Evolutionary conservation across 306 rosid genomes (phyloP), one percentile per base, ranked within the genome.

Genomic region (Datisca glomerata): DNA sequence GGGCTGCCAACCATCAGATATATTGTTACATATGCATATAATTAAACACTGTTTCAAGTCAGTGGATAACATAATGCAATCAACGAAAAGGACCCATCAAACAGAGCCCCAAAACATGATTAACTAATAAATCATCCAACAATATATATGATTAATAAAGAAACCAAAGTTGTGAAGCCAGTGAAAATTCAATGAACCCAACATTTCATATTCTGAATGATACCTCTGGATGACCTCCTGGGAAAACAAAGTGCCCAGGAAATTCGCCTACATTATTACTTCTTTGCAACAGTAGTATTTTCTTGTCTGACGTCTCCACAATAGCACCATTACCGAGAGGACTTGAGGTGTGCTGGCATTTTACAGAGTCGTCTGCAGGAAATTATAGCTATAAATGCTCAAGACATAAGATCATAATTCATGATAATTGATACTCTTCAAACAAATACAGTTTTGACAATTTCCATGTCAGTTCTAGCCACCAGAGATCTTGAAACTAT

Each of bases 171-270:
- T n/a, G n/a, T n/a, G n/a, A n/a, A n/a, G n/a, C n/a, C n/a, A n/a
- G n/a, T n/a, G n/a, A n/a, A n/a, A n/a, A n/a, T n/a, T n/a, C n/a
- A n/a, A n/a, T n/a, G n/a, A 16, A 24, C 37, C 56, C 10, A 19
- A 18, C 10, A 51, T 51, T 51, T 14, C 46, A 12, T 12, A 11
- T 4, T 3, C 2, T 12, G 37, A 17, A 33, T 13, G 12, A 56
- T 83, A 89, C 93, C 97, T 89, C 95, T 5, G 95, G 95, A 66
- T 89, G 97, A 52, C 97, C 97, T 45, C 97, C 95, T 0, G 97
- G 97, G 63, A 89, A 89, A 29, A 83, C 93, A 64, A 74, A 89
- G 76, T 70, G 66, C 61, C 93, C 91, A 45, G 97, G 91, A 68
- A 77, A 83, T 73, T 89, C 97, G 54, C 93, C 95, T 17, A 83